Percentiles rank a stretch among this genome's conserved stretches.
Conservation (phyloP, 192 early-diverging fungal species). For the Entomortierella chlamydospora region DNA sequence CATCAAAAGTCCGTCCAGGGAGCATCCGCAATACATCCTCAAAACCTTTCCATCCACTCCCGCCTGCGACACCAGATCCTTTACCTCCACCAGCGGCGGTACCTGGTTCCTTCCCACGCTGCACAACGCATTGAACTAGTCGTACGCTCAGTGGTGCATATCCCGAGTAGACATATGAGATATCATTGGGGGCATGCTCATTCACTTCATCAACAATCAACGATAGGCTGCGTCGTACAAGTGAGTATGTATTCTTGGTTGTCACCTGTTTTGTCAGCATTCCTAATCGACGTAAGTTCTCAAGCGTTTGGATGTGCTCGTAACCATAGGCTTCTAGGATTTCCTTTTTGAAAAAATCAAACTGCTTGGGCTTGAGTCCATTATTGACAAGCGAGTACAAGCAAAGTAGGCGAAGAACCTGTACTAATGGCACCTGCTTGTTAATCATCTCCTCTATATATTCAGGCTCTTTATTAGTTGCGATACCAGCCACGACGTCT, state of each 20-base stretch:
- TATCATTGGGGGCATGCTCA: constrained; percentile 86
- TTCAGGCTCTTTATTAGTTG: constrained; percentile 74
- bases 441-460: constrained; percentile 91
- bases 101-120: constrained; percentile 39
- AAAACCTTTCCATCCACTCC: constrained; percentile 86
- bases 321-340: constrained; percentile 92
- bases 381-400: constrained; percentile 87
- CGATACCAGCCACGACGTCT: constrained; percentile 81
- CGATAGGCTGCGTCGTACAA: constrained; percentile 75
- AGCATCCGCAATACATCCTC: constrained; percentile 87
- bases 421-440: constrained; percentile 74
- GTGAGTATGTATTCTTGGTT: constrained; percentile 63
- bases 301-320: constrained; percentile 88
- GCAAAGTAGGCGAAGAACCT: constrained; percentile 84
- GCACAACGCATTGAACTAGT: constrained; percentile 80
- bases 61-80: constrained; percentile 44
- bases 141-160: constrained; percentile 94
- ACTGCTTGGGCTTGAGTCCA: constrained; percentile 84
- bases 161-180: constrained; percentile 94
- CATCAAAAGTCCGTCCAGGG: constrained; percentile 86
- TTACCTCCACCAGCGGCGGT: constrained; percentile 21
- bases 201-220: constrained; percentile 90
- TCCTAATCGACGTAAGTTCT: constrained; percentile 77
- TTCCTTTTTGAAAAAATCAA: constrained; percentile 86
- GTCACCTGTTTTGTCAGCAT: constrained; percentile 68